phyloP scores from a whole-genome alignment of 768 basidiomycete genomes.

The Phylloporus sp. region DNA sequence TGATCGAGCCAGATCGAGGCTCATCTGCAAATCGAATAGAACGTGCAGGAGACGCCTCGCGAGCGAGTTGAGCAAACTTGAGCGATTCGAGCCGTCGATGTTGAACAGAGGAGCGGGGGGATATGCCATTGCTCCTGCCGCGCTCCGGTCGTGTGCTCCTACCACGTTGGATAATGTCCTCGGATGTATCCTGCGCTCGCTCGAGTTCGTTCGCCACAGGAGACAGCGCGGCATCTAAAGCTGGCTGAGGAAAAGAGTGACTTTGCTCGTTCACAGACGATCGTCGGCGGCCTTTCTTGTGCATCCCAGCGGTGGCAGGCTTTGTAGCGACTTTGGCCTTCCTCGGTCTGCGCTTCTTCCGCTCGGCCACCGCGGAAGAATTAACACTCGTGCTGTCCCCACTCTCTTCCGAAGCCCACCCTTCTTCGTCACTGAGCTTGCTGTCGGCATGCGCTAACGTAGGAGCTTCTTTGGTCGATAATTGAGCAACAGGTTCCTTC shows the following conservation, averaged over 20 bases:
- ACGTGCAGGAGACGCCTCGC: conserved; percentile 44
- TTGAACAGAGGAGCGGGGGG: conserved; percentile 20
- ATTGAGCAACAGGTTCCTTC: conserved; percentile 2
- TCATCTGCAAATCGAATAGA: conserved; percentile 47
- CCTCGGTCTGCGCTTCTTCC: conserved; percentile 26
- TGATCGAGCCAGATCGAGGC: conserved; percentile 17
- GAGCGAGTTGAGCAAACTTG: conserved; percentile 16
- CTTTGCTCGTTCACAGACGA: conserved; percentile 13
- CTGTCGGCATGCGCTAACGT: conserved; percentile 5
- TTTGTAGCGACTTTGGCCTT: conserved; percentile 14
- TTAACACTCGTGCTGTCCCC: conserved; percentile 16
- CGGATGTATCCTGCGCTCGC: conserved; percentile 1
- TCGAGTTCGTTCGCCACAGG: conserved; percentile 4
- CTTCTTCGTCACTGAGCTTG: conserved; percentile 48
- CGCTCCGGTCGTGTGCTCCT: conserved; percentile 16
- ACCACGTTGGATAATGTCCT: conserved; percentile 19
- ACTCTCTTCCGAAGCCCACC: conserved; percentile 60
- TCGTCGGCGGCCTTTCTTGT: conserved; percentile 13
- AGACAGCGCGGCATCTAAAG: not conserved
- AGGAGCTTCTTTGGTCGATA: conserved; percentile 3
- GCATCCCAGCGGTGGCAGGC: not conserved
- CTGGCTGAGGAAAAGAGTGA: not conserved
- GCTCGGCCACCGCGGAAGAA: conserved; percentile 9
- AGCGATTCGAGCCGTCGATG: conserved; percentile 33
- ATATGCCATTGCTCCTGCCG: conserved; percentile 11